Evolutionary conservation across 2,329 filamentous ascomycete species (phyloP), one percentile per base, ranked within the genome.

Genomic region (Colletotrichum sp.): DNA sequence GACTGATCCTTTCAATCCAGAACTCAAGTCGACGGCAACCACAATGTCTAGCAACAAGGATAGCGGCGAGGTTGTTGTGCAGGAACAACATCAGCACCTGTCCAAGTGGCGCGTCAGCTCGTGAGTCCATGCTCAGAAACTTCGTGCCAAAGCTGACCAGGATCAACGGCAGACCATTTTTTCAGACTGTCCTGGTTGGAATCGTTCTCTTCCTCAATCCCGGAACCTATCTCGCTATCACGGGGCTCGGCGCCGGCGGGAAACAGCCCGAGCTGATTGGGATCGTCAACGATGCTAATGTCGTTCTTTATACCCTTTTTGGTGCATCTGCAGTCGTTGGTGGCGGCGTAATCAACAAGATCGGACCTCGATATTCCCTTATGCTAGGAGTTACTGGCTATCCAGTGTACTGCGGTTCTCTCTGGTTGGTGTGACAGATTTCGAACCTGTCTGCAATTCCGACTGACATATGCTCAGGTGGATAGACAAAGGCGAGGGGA

Each of bases 391-490:
- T 59, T 6, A 59, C 55, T 18, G 55, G 55, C 13, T 59, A 59
- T 18, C 55, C 55, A 18, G 26, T 59, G 24, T 59, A 59, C 9
- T 59, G 55, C 55, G 55, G 55, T 6, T 59, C 24, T 28, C 55
- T 59, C 24, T 59, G 55, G 55, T 59, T 26, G 1, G 55, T 7
- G n/a, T 52, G 6, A 12, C 10, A 12, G 2, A 52, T 21, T 0
- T 12, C 1, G n/a, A n/a, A 5, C 7, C 0, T 0, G 5, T 13
- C 1, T 52, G n/a, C 10, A 13, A 21, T 52, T 2, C 4, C 44
- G 44, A 52, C n/a, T 52, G 4, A 52, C 1, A n/a, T 21, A 2
- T 52, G n/a, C 10, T 0, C 44, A 59, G 55, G 55, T 59, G 24
- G 55, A 59, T 59, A 59, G 55, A 59, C 26, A 59, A 59, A 28